These are phyloP conservation scores for Clonostachys chloroleuca DNA, from an alignment of 2,329 filamentous ascomycete genomes.

Conservation along the genomic window DNA sequence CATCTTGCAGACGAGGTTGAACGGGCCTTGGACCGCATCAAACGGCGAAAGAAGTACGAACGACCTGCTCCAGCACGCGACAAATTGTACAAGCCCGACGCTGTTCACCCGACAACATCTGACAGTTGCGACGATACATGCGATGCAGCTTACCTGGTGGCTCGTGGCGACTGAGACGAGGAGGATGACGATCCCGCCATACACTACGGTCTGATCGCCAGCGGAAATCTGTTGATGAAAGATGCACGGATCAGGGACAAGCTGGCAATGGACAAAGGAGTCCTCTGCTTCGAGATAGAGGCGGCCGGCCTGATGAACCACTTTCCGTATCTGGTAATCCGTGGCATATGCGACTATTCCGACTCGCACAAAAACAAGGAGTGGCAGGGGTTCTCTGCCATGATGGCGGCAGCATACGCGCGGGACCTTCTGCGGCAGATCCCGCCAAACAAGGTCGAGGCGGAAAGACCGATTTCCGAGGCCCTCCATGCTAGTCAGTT, in stretches of 20 bases:
- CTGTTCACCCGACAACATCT: background rate
- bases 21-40: background rate
- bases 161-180: background rate
- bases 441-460: background rate
- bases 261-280: background rate
- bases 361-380: conserved; percentile 18
- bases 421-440: conserved; percentile 8
- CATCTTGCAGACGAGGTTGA: background rate
- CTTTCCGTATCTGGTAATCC: conserved; percentile 18
- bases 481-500: background rate
- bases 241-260: background rate
- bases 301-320: conserved; percentile 7
- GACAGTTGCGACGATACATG: background rate
- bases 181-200: background rate
- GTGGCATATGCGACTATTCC: conserved; percentile 23
- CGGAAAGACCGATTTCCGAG: background rate
- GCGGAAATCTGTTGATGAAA: conserved; percentile 10
- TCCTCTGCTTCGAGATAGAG: conserved; percentile 4
- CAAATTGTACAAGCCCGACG: background rate
- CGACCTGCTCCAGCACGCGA: background rate
- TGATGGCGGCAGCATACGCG: conserved; percentile 14
- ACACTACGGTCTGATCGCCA: conserved; percentile 27
- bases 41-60: background rate
- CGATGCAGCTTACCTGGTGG: background rate
- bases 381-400: conserved; percentile 16